phyloP scores from a whole-genome alignment of 2,329 filamentous ascomycete species.

The Ceratocystis diversiconidia region DNA sequence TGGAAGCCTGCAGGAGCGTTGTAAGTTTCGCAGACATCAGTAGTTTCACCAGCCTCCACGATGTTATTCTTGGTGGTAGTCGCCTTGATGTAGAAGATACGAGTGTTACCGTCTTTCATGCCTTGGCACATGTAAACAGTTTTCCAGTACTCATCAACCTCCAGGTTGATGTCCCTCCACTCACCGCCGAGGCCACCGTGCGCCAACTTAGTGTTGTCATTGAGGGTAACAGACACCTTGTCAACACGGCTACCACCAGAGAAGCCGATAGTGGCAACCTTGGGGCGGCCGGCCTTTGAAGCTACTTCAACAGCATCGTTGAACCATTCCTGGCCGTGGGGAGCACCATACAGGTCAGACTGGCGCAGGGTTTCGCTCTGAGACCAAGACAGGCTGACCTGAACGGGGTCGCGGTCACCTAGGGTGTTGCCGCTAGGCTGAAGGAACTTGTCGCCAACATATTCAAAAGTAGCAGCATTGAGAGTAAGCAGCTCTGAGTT shows the following conservation, averaged over 20 bases:
- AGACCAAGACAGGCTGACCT: conserved; percentile 37
- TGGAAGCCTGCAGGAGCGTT: conserved; percentile 35
- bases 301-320: conserved; percentile 35
- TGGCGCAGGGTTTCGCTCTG: conserved; percentile 28
- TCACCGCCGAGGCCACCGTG: conserved; percentile 42
- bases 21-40: conserved; percentile 33
- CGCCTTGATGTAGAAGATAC: conserved; percentile 42
- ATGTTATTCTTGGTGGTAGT: conserved; percentile 36
- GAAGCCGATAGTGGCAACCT: conserved; percentile 30
- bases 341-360: conserved; percentile 34
- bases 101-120: conserved; percentile 30
- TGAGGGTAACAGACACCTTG: conserved; percentile 33
- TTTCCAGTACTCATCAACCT: conserved; percentile 34
- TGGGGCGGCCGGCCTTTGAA: conserved; percentile 23
- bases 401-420: conserved; percentile 50
- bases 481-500: conserved; percentile 34
- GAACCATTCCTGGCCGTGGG: conserved; percentile 37
- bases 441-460: conserved; percentile 42
- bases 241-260: conserved; percentile 37
- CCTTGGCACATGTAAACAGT: conserved; percentile 37
- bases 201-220: conserved; percentile 33
- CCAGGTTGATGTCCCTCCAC: conserved; percentile 16
- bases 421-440: conserved; percentile 42
- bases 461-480: conserved; percentile 36
- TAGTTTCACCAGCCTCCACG: conserved; percentile 32